Percentiles rank a stretch among this genome's conserved stretches.
These are phyloP conservation scores for Auriscalpium vulgare DNA, from an alignment of 768 basidiomycete species.

Conservation along the genomic window DNA sequence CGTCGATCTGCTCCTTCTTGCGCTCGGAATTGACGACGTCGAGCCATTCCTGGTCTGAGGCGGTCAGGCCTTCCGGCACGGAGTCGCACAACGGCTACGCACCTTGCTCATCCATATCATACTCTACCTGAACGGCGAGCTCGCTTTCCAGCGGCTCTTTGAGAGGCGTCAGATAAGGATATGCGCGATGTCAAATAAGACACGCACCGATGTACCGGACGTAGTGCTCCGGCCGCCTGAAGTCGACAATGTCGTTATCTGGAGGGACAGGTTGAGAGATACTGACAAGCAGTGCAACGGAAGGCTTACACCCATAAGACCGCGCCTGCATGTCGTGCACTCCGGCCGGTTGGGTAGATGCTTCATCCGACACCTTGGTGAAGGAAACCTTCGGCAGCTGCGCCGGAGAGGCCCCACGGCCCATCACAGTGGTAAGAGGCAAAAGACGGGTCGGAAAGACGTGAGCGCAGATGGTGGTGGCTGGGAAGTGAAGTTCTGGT, in stretches of 20 bases:
- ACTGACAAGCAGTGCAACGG: background rate
- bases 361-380: constrained; percentile 55
- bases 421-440: background rate
- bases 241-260: constrained; percentile 65
- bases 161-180: constrained; percentile 1
- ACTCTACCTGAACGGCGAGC: constrained; percentile 88
- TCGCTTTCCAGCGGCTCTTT: constrained; percentile 89
- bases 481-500: no score
- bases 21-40: constrained; percentile 77
- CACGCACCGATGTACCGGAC: constrained; percentile 81
- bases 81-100: constrained; percentile 9
- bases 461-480: no score
- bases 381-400: constrained; percentile 61
- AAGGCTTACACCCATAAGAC: constrained; percentile 64
- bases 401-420: background rate
- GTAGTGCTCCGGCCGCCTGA: constrained; percentile 74
- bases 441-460: no score
- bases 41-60: constrained; percentile 88
- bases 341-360: constrained; percentile 50
- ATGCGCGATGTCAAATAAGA: background rate
- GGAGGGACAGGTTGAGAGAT: constrained; percentile 16
- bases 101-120: constrained; percentile 99
- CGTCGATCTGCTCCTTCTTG: constrained; percentile 63
- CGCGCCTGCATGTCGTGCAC: constrained; percentile 55
- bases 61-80: background rate